phyloP scores from a whole-genome alignment of 2,329 filamentous ascomycete species.

The Ilyonectria destructans region DNA sequence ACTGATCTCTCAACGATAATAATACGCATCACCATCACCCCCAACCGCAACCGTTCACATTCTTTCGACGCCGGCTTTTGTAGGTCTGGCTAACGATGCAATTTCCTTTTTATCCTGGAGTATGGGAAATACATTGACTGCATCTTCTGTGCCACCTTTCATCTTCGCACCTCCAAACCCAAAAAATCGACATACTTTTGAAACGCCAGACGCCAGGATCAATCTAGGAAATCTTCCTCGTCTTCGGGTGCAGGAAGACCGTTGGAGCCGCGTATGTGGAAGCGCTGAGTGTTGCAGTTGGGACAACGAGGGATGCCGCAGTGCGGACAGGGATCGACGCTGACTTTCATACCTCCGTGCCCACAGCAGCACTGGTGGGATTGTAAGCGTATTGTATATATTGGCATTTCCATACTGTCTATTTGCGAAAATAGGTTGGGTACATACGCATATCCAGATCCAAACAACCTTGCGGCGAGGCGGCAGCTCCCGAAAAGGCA shows the following conservation, averaged over 20 bases:
- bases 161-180: neutral
- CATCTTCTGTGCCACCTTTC: neutral
- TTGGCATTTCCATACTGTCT: neutral
- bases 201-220: slow-evolving; percentile 15
- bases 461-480: slow-evolving; percentile 14
- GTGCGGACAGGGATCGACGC: slow-evolving; percentile 37
- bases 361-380: slow-evolving; percentile 34
- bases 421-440: neutral
- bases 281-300: slow-evolving; percentile 36
- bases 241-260: neutral
- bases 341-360: slow-evolving; percentile 41
- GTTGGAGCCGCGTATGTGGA: slow-evolving; percentile 19
- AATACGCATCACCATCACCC: neutral
- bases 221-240: slow-evolving; percentile 10
- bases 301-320: slow-evolving; percentile 35
- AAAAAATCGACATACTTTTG: slow-evolving; percentile 2
- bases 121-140: neutral
- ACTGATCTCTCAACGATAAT: neutral
- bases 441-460: slow-evolving; percentile 29
- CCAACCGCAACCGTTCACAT: neutral
- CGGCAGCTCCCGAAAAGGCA: slow-evolving; percentile 14
- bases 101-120: neutral
- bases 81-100: neutral
- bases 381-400: slow-evolving; percentile 27
- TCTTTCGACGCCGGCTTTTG: neutral